Evolutionary conservation across 768 basidiomycete species (phyloP).

Genomic region (Tulasnella calospora): DNA sequence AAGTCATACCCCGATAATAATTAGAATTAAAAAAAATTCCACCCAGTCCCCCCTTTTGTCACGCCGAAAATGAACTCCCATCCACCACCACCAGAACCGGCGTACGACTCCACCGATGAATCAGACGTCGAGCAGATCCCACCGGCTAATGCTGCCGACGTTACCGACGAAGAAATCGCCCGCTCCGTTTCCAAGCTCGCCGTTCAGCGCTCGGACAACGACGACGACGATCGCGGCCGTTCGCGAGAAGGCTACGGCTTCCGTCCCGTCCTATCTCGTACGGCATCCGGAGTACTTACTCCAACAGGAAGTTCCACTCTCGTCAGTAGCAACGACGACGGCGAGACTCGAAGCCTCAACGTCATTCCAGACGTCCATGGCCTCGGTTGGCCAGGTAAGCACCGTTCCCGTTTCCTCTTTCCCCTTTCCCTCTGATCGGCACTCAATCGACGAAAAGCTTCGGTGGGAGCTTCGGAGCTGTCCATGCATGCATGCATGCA

Average conservation of each 20-base stretch:
- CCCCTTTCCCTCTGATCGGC: not conserved
- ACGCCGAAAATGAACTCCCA: not conserved
- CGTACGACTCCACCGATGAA: constrained; percentile 5
- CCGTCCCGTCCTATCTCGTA: constrained; percentile 39
- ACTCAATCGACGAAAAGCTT: not conserved
- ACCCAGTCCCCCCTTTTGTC: not conserved
- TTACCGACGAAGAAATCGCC: constrained; percentile 12
- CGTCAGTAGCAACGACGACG: constrained; percentile 30
- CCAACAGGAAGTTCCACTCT: constrained; percentile 41
- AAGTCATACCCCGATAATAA: not conserved
- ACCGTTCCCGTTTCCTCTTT: not conserved
- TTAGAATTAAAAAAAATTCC: not conserved
- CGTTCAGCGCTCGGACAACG: not conserved
- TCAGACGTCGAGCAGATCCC: constrained; percentile 1
- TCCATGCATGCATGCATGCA: constrained; percentile 7
- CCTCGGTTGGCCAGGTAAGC: constrained; percentile 86
- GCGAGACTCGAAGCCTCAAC: constrained; percentile 31
- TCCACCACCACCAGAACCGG: not conserved
- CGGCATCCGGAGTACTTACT: constrained; percentile 59
- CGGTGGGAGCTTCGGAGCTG: not conserved
- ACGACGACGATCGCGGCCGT: constrained; percentile 30
- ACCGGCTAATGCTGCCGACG: constrained; percentile 13
- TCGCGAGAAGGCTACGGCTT: constrained; percentile 79
- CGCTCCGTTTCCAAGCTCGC: constrained; percentile 14
- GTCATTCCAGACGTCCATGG: constrained; percentile 59